Evolutionary conservation across 805 yeast species (phyloP).

Genomic region (Suhomyces kilbournensis): DNA sequence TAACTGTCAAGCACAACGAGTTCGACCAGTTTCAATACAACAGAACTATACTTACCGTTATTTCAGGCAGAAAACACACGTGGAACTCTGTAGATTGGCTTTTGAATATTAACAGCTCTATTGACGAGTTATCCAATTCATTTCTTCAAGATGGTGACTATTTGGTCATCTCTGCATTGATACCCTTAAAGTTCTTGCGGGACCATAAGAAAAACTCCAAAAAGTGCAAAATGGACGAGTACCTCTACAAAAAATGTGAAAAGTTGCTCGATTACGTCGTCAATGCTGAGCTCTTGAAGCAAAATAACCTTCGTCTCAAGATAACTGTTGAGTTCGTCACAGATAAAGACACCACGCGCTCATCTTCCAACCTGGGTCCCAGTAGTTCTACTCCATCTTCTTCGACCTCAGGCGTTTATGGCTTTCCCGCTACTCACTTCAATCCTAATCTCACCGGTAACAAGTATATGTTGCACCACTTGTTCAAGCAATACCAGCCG

Average conservation of each 20-base stretch:
- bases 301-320: constrained; percentile 25
- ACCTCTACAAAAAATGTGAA: constrained; percentile 20
- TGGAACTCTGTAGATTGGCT: constrained; percentile 45
- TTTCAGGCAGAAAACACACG: constrained; percentile 43
- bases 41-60: constrained; percentile 35
- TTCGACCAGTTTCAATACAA: constrained; percentile 17
- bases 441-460: constrained; percentile 17
- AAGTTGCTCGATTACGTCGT: constrained; percentile 18
- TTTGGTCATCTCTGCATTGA: constrained; percentile 33
- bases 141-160: constrained; percentile 40
- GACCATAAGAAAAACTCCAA: constrained; percentile 11
- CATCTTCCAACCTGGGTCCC: not conserved
- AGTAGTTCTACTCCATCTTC: not conserved
- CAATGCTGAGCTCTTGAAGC: constrained; percentile 11
- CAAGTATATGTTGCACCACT: constrained; percentile 35
- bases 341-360: constrained; percentile 12
- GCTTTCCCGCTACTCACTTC: constrained; percentile 5
- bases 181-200: constrained; percentile 25
- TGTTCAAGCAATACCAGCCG: constrained; percentile 42
- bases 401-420: not conserved
- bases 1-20: constrained; percentile 44
- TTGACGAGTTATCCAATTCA: constrained; percentile 5
- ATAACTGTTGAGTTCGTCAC: constrained; percentile 39
- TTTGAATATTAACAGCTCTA: constrained; percentile 12
- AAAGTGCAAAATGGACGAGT: constrained; percentile 9